A percentile compares a stretch with the other conserved stretches of the same genome.
Conservation (phyloP, 768 basidiomycete species). For the Sporobolomyces phaffii region DNA sequence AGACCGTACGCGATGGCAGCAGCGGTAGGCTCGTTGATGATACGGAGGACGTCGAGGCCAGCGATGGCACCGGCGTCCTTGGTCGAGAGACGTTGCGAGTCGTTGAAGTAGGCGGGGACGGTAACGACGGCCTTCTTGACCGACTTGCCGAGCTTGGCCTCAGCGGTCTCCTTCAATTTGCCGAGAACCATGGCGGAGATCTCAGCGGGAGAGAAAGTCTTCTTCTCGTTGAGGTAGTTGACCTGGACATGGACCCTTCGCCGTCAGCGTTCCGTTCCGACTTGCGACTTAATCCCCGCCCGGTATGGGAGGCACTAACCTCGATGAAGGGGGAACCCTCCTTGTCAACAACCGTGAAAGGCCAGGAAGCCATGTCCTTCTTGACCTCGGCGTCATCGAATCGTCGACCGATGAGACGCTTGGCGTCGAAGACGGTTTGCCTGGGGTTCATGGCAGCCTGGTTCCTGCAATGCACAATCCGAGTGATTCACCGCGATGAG, state of each 20-base stretch:
- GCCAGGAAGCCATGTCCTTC: constrained; percentile 97
- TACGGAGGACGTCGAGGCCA: constrained; percentile 98
- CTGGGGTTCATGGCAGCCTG: constrained; percentile 99
- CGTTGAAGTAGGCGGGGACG: no score
- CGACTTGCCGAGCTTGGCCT: constrained; percentile 90
- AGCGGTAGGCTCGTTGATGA: constrained; percentile 99
- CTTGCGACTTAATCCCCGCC: no score
- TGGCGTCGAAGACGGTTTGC: constrained; percentile 99
- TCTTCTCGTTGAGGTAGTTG: constrained; percentile 86
- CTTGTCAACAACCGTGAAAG: constrained; percentile 85
- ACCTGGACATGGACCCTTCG: constrained; percentile 52
- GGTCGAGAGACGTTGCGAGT: constrained; percentile 98
- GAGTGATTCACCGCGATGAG: constrained; percentile 4
- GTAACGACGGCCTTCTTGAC: constrained; percentile 96
- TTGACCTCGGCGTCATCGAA: constrained; percentile 90
- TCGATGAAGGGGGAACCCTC: constrained; percentile 92
- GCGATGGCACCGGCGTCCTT: constrained; percentile 98
- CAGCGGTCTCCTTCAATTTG: constrained; percentile 99
- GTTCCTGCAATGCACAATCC: constrained; percentile 52
- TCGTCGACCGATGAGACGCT: constrained; percentile 95
- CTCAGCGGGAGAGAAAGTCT: constrained; percentile 95
- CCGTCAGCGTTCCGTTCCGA: no score
- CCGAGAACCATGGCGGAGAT: constrained; percentile 99
- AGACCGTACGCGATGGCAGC: constrained; percentile 98
- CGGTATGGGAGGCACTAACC: no score